Evolutionary conservation across 2,329 filamentous ascomycete species (phyloP).

Genomic region (Fusarium pseudocircinatum): DNA sequence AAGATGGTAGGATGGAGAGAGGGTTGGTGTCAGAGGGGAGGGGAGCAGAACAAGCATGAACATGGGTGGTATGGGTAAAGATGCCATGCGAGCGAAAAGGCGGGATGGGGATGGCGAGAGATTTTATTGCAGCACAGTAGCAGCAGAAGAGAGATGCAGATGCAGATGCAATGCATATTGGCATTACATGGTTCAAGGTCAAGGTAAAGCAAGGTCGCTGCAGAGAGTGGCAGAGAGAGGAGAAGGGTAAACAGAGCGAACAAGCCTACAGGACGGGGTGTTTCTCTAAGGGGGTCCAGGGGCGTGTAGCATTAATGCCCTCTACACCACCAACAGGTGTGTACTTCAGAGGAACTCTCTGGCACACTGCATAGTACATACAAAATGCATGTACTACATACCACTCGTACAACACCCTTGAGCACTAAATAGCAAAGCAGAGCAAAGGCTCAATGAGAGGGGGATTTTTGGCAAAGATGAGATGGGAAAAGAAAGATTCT

Average conservation of each 20-base stretch:
- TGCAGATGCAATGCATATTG: slow-evolving; percentile 20
- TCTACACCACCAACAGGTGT: slow-evolving; percentile 1
- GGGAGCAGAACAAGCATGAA: slow-evolving; percentile 16
- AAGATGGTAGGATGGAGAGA: slow-evolving; percentile 13
- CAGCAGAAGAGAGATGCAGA: slow-evolving; percentile 20
- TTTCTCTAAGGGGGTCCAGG: background rate
- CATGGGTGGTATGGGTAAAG: background rate
- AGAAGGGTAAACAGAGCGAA: slow-evolving; percentile 16
- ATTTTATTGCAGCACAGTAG: slow-evolving; percentile 29
- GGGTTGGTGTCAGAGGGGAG: slow-evolving; percentile 7
- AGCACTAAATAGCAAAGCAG: slow-evolving; percentile 1
- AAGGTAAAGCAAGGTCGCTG: background rate
- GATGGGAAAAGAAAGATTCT: slow-evolving; percentile 4
- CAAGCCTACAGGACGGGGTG: slow-evolving; percentile 4
- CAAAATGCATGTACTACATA: slow-evolving; percentile 9
- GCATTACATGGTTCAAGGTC: slow-evolving; percentile 23
- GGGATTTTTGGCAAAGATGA: background rate
- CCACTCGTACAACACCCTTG: slow-evolving; percentile 13
- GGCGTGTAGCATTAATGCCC: slow-evolving; percentile 4
- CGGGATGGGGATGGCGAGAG: slow-evolving; percentile 36
- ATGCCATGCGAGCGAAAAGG: slow-evolving; percentile 30
- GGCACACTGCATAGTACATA: slow-evolving; percentile 21
- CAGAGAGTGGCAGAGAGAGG: background rate
- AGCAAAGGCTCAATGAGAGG: background rate
- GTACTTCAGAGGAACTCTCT: slow-evolving; percentile 12